Evolutionary conservation across 345 rosid genomes (phyloP), one percentile per base, ranked within the genome.

Genomic region (Citrus hindsii): DNA sequence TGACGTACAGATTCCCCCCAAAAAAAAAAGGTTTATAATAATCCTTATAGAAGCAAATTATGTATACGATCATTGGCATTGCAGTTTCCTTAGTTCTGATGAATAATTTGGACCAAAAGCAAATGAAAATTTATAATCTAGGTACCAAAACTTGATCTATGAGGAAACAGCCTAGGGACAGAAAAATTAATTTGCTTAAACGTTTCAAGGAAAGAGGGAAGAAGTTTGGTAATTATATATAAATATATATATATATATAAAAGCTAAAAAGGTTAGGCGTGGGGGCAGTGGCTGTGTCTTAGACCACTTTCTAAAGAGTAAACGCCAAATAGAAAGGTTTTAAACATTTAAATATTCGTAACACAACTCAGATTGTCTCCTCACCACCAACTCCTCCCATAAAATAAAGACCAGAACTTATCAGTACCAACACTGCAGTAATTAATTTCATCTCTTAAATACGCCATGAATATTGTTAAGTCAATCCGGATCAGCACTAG

Each of bases 351-450:
- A 46, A 13, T 70, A 73, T 64, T 70, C 42, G 24, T 67, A 24
- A 13, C 77, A 83, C 88, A 81, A 75, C 86, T 75, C 79, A 79
- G 82, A 18, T 62, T 75, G 85, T 79, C 75, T 30, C 83, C 77
- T 56, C 19, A 6, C 82, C 24, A 67, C 75, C 76, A 62, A 19
- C 35, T 38, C 35, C 32, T 28, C n/a, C 0, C 46, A 14, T 61
- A 68, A 48, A 67, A 18, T 59, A 22, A 53, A 64, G 71, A 12
- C 13, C 4, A n/a, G n/a, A n/a, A 12, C 24, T 22, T 13, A 40
- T 21, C 40, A 32, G 53, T 46, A 6, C 30, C 61, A 53, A 53
- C 58, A 53, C 7, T 13, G 14, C 16, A 46, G 51, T 13, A 0
- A 13, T 6, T 64, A 64, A 30, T 64, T 64, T 30, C 32, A 16